Base-by-base conservation (phyloP, 2,329 filamentous ascomycete species). In the Daldinia sp. region DNA sequence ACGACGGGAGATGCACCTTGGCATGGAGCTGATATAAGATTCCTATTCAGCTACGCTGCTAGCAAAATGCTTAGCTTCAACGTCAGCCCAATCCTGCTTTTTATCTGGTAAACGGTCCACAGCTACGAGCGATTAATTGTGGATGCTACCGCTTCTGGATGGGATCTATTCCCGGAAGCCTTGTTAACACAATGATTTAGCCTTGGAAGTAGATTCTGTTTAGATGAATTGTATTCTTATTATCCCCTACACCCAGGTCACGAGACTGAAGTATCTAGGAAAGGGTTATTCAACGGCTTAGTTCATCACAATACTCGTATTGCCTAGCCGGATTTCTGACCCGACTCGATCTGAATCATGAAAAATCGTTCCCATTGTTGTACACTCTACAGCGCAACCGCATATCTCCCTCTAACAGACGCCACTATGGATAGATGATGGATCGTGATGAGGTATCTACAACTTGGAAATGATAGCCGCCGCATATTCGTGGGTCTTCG, bases 401-500 rank as follows among this genome's bases (percentile, higher is more conserved):
- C 64, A 67, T 45, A 57, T 56, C 61, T 57, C 54, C 39, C 61
- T 63, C 61, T 62, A 58, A 59, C 57, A 57, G 59, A 70, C 68
- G 68, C 65, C 70, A 64, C 66, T 68, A 70, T 64, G 59, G 63
- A 61, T 59, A 55, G 68, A 53, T 50, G 53, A 67, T 57, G 53
- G 43, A 37, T 27, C 41, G 57, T 52, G 51, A 51, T 59, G 37
- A 64, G 64, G 70, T 74, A 75, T 77, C 79, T 84, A 87, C 80
- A 88, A 79, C 79, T 83, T 87, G 70, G 78, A 77, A 80, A 98
- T 97, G 77, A 99, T 97, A 71, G 95, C 94, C 64, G 85, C 86
- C 61, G 95, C 93, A 80, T 96, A 99, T 84, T 99, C 92, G 82
- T 90, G 84, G 63, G 95, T 99, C 89, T 96, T 97, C 74, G 95